Evolutionary conservation across 164 flowering plant species (phyloP), one percentile per base, ranked within the genome.

Genomic region (Sedum album): DNA sequence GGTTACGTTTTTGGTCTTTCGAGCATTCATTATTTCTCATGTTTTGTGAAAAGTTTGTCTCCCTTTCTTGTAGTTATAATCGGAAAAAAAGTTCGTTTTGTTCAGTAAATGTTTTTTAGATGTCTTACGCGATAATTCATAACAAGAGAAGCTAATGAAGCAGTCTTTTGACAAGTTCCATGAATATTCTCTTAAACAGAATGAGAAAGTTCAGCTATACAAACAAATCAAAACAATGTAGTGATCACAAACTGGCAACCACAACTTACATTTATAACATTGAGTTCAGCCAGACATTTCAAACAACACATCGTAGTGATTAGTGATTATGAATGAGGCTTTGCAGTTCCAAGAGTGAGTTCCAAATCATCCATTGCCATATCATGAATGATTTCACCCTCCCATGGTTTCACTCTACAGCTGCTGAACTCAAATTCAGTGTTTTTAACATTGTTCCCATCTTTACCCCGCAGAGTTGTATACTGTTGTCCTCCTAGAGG

Each of bases 311-410:
- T 8, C 13, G 8, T 39, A 8, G 42, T 39, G 4, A 8, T 10
- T 39, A 14, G 13, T 14, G 13, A 8, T 39, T 39, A 1, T 46
- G 20, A 46, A 0, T 13, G 18, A 46, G 4, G 20, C 80, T 88
- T 92, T 31, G 84, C 80, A 67, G 75, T 82, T 4, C 96, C 98
- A 26, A 92, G 91, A 0, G 96, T 92, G 72, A 92, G 94, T 80
- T 92, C 98, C 67, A 92, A 71, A 78, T 90, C 96, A 53, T 92
- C 98, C 15, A 83, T 78, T 0, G 81, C 94, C 1, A 89, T 71
- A 36, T 92, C 97, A 72, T 86, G 94, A 65, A 89, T 89, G 70
- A 82, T 83, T 82, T 92, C 98, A 13, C 98, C 98, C 68, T 92
- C 98, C 98, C 98, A 92, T 1, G 98, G 76, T 71, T 77, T 92